A percentile compares a stretch with the other conserved stretches of the same genome.
These are phyloP conservation scores for Fusarium xyrophilum DNA, from an alignment of 2,329 filamentous ascomycete species.

Conservation along the genomic window DNA sequence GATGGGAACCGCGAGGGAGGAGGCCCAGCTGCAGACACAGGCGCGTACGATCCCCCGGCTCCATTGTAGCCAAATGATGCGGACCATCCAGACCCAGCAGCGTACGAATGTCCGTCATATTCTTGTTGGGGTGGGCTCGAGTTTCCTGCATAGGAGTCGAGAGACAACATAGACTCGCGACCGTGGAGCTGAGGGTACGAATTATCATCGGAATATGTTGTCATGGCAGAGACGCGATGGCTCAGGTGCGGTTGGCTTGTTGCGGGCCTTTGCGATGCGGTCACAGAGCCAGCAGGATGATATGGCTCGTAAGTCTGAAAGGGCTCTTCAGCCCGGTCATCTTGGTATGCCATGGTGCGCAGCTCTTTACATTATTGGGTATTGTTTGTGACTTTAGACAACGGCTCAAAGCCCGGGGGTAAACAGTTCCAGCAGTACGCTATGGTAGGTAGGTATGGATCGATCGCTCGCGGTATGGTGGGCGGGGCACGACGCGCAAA, in stretches of 20 bases:
- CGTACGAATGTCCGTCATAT: conserved; percentile 32
- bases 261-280: conserved; percentile 9
- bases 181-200: conserved; percentile 44
- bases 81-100: conserved; percentile 36
- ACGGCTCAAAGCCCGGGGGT: background rate
- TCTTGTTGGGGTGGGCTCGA: conserved; percentile 26
- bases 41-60: conserved; percentile 40
- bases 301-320: conserved; percentile 33
- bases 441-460: background rate
- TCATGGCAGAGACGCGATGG: conserved; percentile 47
- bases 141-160: conserved; percentile 45
- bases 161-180: conserved; percentile 50
- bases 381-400: background rate
- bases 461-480: conserved; percentile 1
- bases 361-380: conserved; percentile 34
- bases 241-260: conserved; percentile 35
- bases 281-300: conserved; percentile 8
- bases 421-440: conserved; percentile 5
- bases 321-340: conserved; percentile 43
- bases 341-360: conserved; percentile 43
- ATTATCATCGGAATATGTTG: conserved; percentile 43
- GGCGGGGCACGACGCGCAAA: conserved; percentile 23
- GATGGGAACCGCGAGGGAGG: conserved; percentile 36
- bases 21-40: conserved; percentile 34
- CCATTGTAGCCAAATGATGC: conserved; percentile 43